Conservation (phyloP, 2,329 filamentous ascomycete species). For the Aspergillus sp. region DNA sequence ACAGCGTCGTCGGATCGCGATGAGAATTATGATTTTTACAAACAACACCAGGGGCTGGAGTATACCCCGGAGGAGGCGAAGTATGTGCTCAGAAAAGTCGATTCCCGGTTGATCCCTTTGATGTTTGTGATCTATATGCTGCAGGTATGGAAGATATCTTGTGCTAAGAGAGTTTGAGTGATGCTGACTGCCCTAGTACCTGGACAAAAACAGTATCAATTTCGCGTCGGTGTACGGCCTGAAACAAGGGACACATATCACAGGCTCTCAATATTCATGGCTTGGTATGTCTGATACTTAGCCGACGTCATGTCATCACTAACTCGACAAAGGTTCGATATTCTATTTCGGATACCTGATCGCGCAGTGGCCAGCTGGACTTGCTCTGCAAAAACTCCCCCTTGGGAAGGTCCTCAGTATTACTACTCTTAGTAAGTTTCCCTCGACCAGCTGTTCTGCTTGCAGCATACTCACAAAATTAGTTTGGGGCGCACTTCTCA, state of each 20-base stretch:
- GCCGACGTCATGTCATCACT: not conserved
- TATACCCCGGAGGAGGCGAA: conserved; percentile 26
- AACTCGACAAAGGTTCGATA: conserved; percentile 37
- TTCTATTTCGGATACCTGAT: conserved; percentile 53
- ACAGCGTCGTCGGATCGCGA: conserved; percentile 26
- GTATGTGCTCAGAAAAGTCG: conserved; percentile 55
- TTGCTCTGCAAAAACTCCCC: conserved; percentile 46
- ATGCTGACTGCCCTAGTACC: conserved; percentile 18
- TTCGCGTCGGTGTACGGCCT: conserved; percentile 34
- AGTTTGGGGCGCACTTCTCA: conserved; percentile 47
- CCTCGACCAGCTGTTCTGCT: rapidly evolving
- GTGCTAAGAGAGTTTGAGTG: not conserved
- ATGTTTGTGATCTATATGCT: conserved; percentile 60
- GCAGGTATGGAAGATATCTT: conserved; percentile 45
- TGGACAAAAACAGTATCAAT: conserved; percentile 59
- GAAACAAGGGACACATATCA: conserved; percentile 25
- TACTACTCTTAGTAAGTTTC: conserved; percentile 35
- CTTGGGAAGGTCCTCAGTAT: conserved; percentile 46
- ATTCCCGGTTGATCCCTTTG: conserved; percentile 54
- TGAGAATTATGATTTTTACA: conserved; percentile 40
- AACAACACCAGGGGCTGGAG: conserved; percentile 20
- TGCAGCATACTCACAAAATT: not conserved
- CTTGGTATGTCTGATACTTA: conserved; percentile 16
- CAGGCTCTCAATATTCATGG: conserved; percentile 29
- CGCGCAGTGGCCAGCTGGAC: conserved; percentile 47